phyloP scores from a whole-genome alignment of 148 eudicot species.

The Fagopyrum homotropicum region DNA sequence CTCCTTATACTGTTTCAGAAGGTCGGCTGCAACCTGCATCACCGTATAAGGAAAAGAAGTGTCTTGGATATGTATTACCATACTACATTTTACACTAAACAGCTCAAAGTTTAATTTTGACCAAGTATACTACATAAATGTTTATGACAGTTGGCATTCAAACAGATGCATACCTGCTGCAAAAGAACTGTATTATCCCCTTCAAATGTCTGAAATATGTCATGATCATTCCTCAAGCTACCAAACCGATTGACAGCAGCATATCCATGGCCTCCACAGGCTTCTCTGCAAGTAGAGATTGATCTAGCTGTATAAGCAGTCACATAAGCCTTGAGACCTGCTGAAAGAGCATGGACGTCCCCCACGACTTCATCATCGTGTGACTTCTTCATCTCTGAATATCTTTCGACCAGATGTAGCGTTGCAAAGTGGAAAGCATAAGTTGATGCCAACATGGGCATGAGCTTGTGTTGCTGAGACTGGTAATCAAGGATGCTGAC shows the following conservation, averaged over 20 bases:
- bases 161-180: conserved; percentile 56
- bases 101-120: too few relatives aligned
- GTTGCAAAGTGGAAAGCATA: conserved; percentile 93
- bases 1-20: conserved; percentile 81
- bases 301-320: conserved; percentile 82
- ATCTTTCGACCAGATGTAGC: conserved; percentile 59
- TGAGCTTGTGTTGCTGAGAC: conserved; percentile 86
- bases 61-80: too few relatives aligned
- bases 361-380: conserved; percentile 73
- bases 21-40: conserved; percentile 79
- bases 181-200: conserved; percentile 95
- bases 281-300: conserved; percentile 82
- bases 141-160: too few relatives aligned
- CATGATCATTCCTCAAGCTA: conserved; percentile 89
- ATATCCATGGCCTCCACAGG: conserved; percentile 98
- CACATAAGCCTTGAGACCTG: conserved; percentile 90
- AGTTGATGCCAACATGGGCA: conserved; percentile 93
- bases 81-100: too few relatives aligned
- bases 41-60: neutral
- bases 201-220: conserved; percentile 97
- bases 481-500: conserved; percentile 89
- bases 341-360: conserved; percentile 88
- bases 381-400: conserved; percentile 82
- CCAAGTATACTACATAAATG: too few relatives aligned
- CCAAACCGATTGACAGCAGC: conserved; percentile 97